A percentile compares a stretch with the other conserved stretches of the same genome.
Evolutionary conservation across 2,329 filamentous ascomycete species (phyloP).

Genomic region (Talaromyces islandicus): DNA sequence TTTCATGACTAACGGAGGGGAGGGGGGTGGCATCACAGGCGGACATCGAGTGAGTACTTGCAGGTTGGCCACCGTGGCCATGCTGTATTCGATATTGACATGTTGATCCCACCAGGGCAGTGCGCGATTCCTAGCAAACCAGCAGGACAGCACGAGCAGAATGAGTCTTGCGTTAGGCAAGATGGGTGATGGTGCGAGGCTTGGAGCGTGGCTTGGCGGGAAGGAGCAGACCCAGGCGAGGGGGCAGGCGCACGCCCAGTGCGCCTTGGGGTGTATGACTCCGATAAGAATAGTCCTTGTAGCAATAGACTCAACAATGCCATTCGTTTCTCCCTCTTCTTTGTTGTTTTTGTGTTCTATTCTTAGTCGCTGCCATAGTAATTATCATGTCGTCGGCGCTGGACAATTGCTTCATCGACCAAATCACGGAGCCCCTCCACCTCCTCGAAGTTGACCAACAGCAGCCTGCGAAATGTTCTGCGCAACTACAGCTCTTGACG

Average conservation of each 20-base stretch:
- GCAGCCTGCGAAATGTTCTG: conserved; percentile 4
- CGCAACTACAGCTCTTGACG: conserved; percentile 7
- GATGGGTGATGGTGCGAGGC: background rate
- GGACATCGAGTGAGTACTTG: conserved; percentile 7
- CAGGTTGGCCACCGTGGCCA: background rate
- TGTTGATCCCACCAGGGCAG: background rate
- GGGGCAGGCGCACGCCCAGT: background rate
- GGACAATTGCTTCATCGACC: conserved; percentile 4
- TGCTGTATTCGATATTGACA: background rate
- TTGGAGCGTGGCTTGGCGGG: background rate
- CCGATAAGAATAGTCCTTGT: too few species aligned
- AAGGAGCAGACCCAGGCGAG: background rate
- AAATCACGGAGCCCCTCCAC: conserved; percentile 5
- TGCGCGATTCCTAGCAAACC: background rate
- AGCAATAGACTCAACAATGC: background rate
- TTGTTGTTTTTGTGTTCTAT: too few species aligned
- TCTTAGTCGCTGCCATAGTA: background rate
- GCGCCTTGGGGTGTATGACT: conserved; percentile 1
- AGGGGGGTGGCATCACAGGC: background rate
- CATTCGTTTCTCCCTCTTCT: background rate
- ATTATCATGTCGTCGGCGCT: conserved; percentile 3
- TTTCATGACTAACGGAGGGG: background rate
- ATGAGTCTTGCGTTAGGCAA: background rate
- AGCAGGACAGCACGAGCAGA: background rate
- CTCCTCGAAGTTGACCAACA: conserved; percentile 4